phyloP scores from a whole-genome alignment of 495 filamentous ascomycete genomes.

The Aspergillus olivimuriae region DNA sequence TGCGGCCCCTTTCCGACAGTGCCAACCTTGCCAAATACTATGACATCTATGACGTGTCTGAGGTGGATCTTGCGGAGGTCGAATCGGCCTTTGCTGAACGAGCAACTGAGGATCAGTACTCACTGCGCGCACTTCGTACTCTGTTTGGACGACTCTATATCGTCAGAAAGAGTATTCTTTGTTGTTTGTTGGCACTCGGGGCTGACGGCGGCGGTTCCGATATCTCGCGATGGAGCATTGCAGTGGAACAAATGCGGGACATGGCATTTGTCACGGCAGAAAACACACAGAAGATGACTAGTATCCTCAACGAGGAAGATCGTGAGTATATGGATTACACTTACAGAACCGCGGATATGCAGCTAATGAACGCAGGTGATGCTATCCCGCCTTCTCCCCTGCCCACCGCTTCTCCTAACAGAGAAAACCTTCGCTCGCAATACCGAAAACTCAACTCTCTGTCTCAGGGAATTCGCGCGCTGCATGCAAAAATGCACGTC shows the following conservation, averaged over 20 bases:
- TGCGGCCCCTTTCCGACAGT: conserved; percentile 68
- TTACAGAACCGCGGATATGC: too few relatives aligned
- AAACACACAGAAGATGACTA: conserved; percentile 52
- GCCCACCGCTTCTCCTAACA: conserved; percentile 62
- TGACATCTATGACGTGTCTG: conserved; percentile 85
- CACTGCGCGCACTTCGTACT: conserved; percentile 71
- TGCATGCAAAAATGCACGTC: conserved; percentile 93
- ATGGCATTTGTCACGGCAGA: conserved; percentile 50
- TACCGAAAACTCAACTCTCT: conserved; percentile 79
- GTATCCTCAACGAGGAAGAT: conserved; percentile 76
- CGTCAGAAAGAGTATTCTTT: conserved; percentile 74
- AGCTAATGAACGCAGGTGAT: conserved; percentile 31
- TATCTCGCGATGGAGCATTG: conserved; percentile 70
- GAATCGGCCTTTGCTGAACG: conserved; percentile 52
- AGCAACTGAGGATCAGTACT: conserved; percentile 68
- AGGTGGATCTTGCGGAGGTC: conserved; percentile 66
- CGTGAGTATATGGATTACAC: conserved; percentile 51
- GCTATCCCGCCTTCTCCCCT: conserved; percentile 58
- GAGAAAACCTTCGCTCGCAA: conserved; percentile 76
- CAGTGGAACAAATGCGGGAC: conserved; percentile 65
- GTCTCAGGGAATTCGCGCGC: conserved; percentile 81
- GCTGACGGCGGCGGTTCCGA: conserved; percentile 79
- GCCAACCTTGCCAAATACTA: conserved; percentile 82
- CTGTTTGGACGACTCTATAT: conserved; percentile 73
- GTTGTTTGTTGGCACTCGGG: conserved; percentile 78